Base-by-base conservation (phyloP, 768 basidiomycete species). In the Russula compacta region DNA sequence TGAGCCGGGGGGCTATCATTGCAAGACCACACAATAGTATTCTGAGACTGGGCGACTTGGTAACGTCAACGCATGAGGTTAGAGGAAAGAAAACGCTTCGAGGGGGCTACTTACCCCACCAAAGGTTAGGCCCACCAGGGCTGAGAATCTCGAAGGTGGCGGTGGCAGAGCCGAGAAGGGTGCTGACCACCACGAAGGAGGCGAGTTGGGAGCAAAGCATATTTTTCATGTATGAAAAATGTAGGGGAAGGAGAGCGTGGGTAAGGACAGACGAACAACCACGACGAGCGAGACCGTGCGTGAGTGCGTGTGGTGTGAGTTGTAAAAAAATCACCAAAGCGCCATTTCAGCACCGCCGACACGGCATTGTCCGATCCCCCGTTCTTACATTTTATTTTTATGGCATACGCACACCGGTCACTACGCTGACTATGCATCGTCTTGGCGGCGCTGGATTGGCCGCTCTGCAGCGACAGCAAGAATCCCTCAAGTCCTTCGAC, bases 391-490 rank as follows among this genome's bases (percentile, higher is more conserved):
- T 43, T 46, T 46, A 24, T 21, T 24, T 24, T 14, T 29, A 29
- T 29, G 24, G 24, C 24, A 29, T 3, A 29, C 24, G 24, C 24
- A 29, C 2, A 29, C 24, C 24, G 24, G 24, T 29, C 24, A 29
- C 24, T 29, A 29, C 24, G 6, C 12, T 29, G 7, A 7, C 46
- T 14, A 89, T 89, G 87, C 83, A 86, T 71, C 77, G 89, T 64
- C 77, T 81, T 2, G 83, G 90, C 60, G 92, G 93, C 24, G 90
- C 86, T 51, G 94, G 94, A 1, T 77, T 95, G 17, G 91, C 92
- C 3, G 94, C 90, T 10, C 88, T 98, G 59, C 89, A 93, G 59
- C 79, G 90, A n/a, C 89, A 94, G 69, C 84, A 88, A 59, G 83
- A 87, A 67, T 86, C 89, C 9, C 79, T 87, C 38, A 81, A 83